Evolutionary conservation across 2,329 filamentous ascomycete species (phyloP), one percentile per base, ranked within the genome.

Genomic region (Colletotrichum orbiculare): DNA sequence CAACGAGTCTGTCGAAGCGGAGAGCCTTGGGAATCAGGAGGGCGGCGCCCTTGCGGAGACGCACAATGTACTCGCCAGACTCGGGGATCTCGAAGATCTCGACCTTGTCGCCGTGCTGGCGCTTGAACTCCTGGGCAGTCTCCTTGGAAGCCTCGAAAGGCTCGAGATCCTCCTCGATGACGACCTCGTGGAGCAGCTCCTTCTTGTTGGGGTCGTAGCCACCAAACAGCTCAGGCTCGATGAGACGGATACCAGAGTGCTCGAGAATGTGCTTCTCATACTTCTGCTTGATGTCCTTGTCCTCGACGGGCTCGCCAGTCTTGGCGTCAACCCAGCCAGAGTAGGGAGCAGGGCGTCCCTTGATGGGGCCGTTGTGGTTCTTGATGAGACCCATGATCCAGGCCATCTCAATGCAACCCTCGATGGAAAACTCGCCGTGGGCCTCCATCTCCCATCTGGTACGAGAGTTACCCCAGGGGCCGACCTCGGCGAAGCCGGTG

Each of bases 351-450:
- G 63, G 63, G 82, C 97, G 91, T 77, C 96, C 96, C 84, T 99
- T 99, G 77, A 99, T 88, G 38, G 91, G 90, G 15, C 96, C 96
- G 72, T 98, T 98, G 84, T 97, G 93, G 79, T 99, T 97, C 86
- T 95, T 97, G 83, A 99, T 98, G 66, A 98, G 89, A 75, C 96
- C 96, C 95, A 98, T 99, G 79, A 99, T 93, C 96, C 96, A 99
- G 38, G 96, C 94, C 96, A 99, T 99, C 81, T 99, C 96, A 66
- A 99, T 91, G 74, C 96, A 98, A 37, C 96, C 96, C 79, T 99
- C 96, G 12, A 99, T 88, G 8, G 96, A 98, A 83, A 99, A 99
- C 75, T 97, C 88, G 75, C 96, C 96, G 71, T 94, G 90, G 1
- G 96, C 94, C 79, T 99, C 96, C 95, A 99, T 99, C 83, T 99